phyloP scores from a whole-genome alignment of 1,284 basidiomycete species.

The Ganoderma boninense region DNA sequence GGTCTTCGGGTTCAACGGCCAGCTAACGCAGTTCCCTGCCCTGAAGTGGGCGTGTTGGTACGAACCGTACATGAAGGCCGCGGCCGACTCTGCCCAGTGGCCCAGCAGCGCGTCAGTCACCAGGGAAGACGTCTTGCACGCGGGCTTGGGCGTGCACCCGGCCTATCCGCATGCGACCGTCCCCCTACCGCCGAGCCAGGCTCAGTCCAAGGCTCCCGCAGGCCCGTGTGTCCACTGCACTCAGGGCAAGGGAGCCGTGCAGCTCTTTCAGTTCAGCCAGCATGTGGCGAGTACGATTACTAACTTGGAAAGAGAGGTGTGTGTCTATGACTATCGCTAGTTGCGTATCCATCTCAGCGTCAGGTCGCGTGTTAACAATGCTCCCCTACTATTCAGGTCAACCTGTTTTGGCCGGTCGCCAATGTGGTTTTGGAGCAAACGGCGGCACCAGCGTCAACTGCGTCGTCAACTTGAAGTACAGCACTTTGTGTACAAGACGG shows the following conservation, averaged over 20 bases:
- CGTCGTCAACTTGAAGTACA: not conserved
- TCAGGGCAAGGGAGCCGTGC: not conserved
- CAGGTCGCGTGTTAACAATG: not conserved
- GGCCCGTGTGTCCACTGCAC: not conserved
- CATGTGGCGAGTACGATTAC: not conserved
- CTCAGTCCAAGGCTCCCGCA: too few species aligned
- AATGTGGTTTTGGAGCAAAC: not conserved
- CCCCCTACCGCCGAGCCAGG: too few species aligned
- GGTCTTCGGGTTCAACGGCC: not conserved
- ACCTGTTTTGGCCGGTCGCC: not conserved
- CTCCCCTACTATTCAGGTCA: not conserved
- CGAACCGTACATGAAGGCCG: not conserved
- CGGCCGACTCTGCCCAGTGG: not conserved
- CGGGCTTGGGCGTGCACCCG: not conserved
- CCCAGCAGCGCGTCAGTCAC: not conserved
- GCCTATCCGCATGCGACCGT: too few species aligned
- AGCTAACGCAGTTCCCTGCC: not conserved
- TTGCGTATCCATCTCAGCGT: not conserved
- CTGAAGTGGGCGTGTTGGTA: not conserved
- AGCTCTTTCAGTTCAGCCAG: slow-evolving; percentile 1
- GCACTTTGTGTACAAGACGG: not conserved
- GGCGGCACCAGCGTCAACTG: not conserved
- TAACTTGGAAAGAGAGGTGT: not conserved
- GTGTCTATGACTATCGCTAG: not conserved
- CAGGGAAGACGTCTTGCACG: not conserved